Evolutionary conservation across 495 filamentous ascomycete genomes (phyloP).

Genomic region (Chaetomidium leptoderma): DNA sequence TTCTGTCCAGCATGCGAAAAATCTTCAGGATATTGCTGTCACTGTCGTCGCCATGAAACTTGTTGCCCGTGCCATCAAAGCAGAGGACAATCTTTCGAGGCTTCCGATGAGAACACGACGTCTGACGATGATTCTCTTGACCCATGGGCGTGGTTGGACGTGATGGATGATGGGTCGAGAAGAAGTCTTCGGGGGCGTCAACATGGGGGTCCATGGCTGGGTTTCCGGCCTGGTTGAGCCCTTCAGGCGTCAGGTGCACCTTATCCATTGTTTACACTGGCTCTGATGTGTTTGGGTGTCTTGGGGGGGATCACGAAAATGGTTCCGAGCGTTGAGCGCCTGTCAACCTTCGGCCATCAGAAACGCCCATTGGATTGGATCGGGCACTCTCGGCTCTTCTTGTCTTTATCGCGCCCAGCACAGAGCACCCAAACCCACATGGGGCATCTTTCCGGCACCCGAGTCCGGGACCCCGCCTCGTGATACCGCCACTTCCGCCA

Average conservation of each 20-base stretch:
- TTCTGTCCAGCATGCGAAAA: slow-evolving; percentile 60
- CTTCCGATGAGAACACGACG: slow-evolving; percentile 6
- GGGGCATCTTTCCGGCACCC: not conserved
- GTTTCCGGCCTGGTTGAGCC: not conserved
- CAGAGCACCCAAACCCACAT: not conserved
- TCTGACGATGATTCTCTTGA: not conserved
- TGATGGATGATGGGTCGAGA: slow-evolving; percentile 27
- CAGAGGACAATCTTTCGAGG: slow-evolving; percentile 64
- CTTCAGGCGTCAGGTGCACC: slow-evolving; percentile 24
- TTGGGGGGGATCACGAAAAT: not conserved
- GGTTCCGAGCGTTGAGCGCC: not conserved
- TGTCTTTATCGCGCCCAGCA: not conserved
- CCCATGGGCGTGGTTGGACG: slow-evolving; percentile 21
- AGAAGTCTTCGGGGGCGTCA: slow-evolving; percentile 20
- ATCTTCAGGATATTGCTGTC: slow-evolving; percentile 92
- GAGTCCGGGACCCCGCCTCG: not conserved
- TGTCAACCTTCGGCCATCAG: not conserved
- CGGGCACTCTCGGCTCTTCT: not conserved
- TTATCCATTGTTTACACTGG: slow-evolving; percentile 20
- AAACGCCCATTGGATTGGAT: not conserved
- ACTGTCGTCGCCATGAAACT: slow-evolving; percentile 72
- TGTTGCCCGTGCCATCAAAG: slow-evolving; percentile 88
- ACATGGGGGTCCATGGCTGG: not conserved
- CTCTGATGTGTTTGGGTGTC: not conserved
- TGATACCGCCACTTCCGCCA: not conserved